Percentiles rank a stretch among this genome's conserved stretches.
Evolutionary conservation across 1,284 basidiomycete genomes (phyloP).

Genomic region (Vanrija pseudolonga): DNA sequence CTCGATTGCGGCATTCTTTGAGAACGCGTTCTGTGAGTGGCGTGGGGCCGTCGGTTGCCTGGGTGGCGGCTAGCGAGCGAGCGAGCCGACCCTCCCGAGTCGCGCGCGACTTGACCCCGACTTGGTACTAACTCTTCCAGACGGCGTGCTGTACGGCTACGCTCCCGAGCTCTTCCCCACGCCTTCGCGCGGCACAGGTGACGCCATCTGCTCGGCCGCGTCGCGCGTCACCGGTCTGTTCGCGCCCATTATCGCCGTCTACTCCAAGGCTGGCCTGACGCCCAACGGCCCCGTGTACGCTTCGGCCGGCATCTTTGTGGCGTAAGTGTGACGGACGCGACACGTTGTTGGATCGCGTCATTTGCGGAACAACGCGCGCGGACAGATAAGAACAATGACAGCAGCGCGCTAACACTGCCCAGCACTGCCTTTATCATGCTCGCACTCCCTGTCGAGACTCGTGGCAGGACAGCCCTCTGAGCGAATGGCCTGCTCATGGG

Average conservation of each 20-base stretch:
- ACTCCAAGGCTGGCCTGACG: slow-evolving; percentile 18
- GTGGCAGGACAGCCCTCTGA: slow-evolving; percentile 36
- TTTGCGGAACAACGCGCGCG: neutral
- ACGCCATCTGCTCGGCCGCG: slow-evolving; percentile 57
- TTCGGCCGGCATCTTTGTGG: slow-evolving; percentile 58
- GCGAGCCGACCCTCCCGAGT: slow-evolving; percentile 3
- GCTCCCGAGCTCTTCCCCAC: slow-evolving; percentile 65
- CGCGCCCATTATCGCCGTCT: slow-evolving; percentile 34
- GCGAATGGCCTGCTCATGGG: neutral
- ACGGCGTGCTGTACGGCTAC: slow-evolving; percentile 61
- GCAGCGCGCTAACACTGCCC: neutral
- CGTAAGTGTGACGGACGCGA: slow-evolving; percentile 36
- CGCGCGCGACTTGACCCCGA: no score
- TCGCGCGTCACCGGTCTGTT: slow-evolving; percentile 58
- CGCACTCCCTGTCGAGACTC: slow-evolving; percentile 60
- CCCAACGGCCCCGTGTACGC: slow-evolving; percentile 57
- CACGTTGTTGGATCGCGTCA: slow-evolving; percentile 19
- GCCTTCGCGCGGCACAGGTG: slow-evolving; percentile 62
- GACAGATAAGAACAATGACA: neutral
- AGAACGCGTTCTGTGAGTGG: slow-evolving; percentile 46
- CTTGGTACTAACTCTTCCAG: slow-evolving; percentile 36
- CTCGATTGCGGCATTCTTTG: slow-evolving; percentile 55
- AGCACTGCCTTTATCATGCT: slow-evolving; percentile 51
- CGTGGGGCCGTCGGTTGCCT: no score
- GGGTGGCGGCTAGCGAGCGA: slow-evolving; percentile 46